Base-by-base conservation (phyloP, 768 basidiomycete genomes). In the Rhodotorula taiwanensis region DNA sequence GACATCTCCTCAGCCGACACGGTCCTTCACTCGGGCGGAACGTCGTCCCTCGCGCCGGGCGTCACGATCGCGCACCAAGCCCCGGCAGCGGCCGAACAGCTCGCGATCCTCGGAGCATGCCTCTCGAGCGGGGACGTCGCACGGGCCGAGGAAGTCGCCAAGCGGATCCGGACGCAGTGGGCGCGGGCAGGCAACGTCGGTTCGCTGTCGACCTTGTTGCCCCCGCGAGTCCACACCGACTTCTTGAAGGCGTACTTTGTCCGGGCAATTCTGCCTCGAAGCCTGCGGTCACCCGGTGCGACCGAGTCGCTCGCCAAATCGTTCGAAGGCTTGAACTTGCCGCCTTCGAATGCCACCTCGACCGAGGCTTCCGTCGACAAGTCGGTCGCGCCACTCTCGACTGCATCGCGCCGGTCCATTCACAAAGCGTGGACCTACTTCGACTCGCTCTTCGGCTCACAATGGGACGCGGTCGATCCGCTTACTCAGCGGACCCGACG, bases 61-160 rank as follows among this genome's bases (percentile, higher is more conserved):
- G 51, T 63, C 52, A 41, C 41, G 44, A 34, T 54, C 36, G 25
- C 18, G 76, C 73, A 82, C 87, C 51, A 52, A 15, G 15, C 30
- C 23, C 51, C 51, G 4, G 0, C 74, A 77, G 83, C 85, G 0
- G 82, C 84, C 49, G 87, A 90, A 74, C 79, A 82, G 58, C 74
- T 88, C 16, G 83, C 87, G 0, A 81, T 93, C 66, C 87, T 93
- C 76, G 84, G 87, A 70, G 88, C 89, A 7, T 93, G 91, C 73
- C 76, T 93, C 18, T 81, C 86, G 74, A 82, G 86, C 4, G 83
- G 86, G 74, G 88, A 91, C 73, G 83, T 91, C 0, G 79, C 81
- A 0, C 86, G 91, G 9, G 90, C 90, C 11, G 83, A 83, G 66
- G 77, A 79, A 42, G 81, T 93, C 28, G 90, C 92, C 66, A 81